These are phyloP conservation scores for Euphorbia tirucalli DNA, from an alignment of 345 rosid species.

Conservation along the genomic window DNA sequence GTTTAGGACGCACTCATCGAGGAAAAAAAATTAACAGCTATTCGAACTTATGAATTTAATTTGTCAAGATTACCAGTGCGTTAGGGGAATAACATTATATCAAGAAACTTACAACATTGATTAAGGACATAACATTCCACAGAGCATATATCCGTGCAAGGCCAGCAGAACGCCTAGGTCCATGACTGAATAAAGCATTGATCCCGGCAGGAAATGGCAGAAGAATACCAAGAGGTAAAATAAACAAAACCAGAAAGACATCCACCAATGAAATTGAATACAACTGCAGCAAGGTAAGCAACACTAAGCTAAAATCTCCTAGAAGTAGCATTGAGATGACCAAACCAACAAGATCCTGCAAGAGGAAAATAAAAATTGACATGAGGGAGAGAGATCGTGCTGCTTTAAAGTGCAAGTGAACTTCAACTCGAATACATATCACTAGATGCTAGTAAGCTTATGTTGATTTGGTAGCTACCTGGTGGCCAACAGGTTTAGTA, in stretches of 20 bases:
- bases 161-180: slow-evolving; percentile 96
- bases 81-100: background rate
- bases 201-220: slow-evolving; percentile 99
- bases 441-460: background rate
- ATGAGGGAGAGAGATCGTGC: background rate
- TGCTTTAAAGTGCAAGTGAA: background rate
- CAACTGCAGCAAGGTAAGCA: slow-evolving; percentile 93
- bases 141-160: slow-evolving; percentile 91
- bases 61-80: background rate
- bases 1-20: background rate
- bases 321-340: slow-evolving; percentile 92
- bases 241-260: slow-evolving; percentile 78
- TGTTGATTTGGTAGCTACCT: slow-evolving; percentile 40
- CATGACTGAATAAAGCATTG: slow-evolving; percentile 96
- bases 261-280: slow-evolving; percentile 88
- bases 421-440: background rate
- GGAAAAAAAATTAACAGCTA: background rate
- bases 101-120: slow-evolving; percentile 78
- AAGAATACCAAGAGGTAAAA: slow-evolving; percentile 88
- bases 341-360: slow-evolving; percentile 99
- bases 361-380: slow-evolving; percentile 3
- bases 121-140: slow-evolving; percentile 86
- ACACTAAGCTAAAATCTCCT: slow-evolving; percentile 99
- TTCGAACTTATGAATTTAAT: background rate
- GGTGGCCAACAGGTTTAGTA: slow-evolving; percentile 98